These are phyloP conservation scores for Cucumis cinereus DNA, from an alignment of 306 rosid species.

Conservation along the genomic window DNA sequence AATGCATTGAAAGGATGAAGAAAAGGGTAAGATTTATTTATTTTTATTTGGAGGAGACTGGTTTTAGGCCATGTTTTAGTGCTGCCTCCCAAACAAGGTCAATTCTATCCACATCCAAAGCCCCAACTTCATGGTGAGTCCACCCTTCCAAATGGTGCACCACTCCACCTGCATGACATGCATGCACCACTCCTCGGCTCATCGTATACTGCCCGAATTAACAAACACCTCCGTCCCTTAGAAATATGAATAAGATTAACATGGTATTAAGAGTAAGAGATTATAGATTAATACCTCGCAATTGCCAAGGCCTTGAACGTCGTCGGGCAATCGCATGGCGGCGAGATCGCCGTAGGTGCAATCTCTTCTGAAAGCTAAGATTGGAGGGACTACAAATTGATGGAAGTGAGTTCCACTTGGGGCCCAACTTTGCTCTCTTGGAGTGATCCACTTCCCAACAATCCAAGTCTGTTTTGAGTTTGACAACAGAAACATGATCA, in stretches of 20 bases:
- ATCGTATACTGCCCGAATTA: constrained; percentile 53
- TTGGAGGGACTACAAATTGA: constrained; percentile 94
- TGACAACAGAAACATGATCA: background rate
- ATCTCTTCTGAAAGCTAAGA: constrained; percentile 66
- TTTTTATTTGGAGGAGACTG: constrained; percentile 34
- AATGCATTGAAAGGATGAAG: background rate
- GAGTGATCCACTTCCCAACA: constrained; percentile 94
- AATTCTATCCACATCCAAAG: constrained; percentile 68
- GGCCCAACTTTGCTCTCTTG: constrained; percentile 82
- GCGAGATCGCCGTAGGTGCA: constrained; percentile 96
- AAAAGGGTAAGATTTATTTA: background rate
- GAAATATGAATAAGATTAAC: background rate
- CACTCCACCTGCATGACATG: constrained; percentile 98
- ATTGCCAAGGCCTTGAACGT: constrained; percentile 64
- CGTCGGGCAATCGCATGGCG: constrained; percentile 82
- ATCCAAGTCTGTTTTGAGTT: constrained; percentile 60
- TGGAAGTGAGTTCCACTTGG: constrained; percentile 89
- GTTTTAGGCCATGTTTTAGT: constrained; percentile 64
- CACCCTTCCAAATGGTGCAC: constrained; percentile 83
- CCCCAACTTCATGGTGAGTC: constrained; percentile 92
- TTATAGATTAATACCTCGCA: constrained; percentile 50
- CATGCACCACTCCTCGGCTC: constrained; percentile 95
- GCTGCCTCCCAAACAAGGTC: constrained; percentile 96
- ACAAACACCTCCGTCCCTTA: background rate
- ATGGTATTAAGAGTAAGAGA: background rate